phyloP scores from a whole-genome alignment of 164 flowering plant species.

The Taxillus chinensis region DNA sequence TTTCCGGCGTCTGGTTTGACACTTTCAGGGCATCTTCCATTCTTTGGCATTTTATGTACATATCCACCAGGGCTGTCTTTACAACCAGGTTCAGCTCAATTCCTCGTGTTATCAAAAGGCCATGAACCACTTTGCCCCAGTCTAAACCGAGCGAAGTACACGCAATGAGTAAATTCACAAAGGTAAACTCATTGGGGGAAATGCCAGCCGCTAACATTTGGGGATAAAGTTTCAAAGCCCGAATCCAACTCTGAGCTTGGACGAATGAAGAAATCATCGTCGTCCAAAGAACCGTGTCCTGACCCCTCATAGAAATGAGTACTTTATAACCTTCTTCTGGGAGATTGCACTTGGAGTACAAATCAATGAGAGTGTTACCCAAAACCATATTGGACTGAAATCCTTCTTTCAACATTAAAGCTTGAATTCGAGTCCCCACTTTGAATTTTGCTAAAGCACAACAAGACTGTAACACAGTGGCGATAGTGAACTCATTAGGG shows the following conservation, averaged over 20 bases:
- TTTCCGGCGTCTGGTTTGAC: conserved; percentile 28
- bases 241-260: conserved; percentile 23
- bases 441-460: conserved; percentile 22
- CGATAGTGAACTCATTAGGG: conserved; percentile 50
- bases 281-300: conserved; percentile 45
- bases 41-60: conserved; percentile 33
- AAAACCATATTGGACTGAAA: conserved; percentile 26
- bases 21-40: conserved; percentile 39
- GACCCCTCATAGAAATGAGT: conserved; percentile 15
- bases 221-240: conserved; percentile 23
- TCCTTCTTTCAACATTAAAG: conserved; percentile 32
- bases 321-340: conserved; percentile 22
- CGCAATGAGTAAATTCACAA: conserved; percentile 34
- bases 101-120: conserved; percentile 29
- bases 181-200: conserved; percentile 50
- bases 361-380: conserved; percentile 31
- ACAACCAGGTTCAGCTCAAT: conserved; percentile 30
- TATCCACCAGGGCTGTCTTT: conserved; percentile 47
- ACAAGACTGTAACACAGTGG: conserved; percentile 31
- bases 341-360: conserved; percentile 37
- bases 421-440: conserved; percentile 25
- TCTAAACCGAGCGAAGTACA: conserved; percentile 22
- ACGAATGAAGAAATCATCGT: conserved; percentile 35
- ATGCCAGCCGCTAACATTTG: conserved; percentile 35
- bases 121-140: conserved; percentile 40